Evolutionary conservation across 176 grass and related monocot species (phyloP).

Genomic region (Lolium multiflorum): DNA sequence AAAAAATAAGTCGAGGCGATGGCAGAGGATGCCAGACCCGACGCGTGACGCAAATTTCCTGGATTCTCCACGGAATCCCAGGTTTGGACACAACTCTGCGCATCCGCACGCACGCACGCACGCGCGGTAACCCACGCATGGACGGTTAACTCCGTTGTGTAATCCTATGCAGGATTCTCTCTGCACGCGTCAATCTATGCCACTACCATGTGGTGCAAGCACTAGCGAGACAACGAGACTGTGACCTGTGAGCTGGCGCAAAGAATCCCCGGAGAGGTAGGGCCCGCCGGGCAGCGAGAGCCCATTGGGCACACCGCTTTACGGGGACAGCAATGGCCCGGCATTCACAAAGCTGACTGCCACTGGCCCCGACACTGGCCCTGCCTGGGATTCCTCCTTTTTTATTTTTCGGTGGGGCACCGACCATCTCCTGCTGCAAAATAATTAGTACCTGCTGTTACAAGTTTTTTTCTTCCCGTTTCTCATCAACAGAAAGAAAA

Average conservation of each 20-base stretch:
- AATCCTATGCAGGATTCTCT: conserved; percentile 16
- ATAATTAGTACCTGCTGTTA: background rate
- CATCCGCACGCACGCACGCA: background rate
- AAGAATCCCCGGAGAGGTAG: rapidly evolving
- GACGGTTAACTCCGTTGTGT: conserved; percentile 50
- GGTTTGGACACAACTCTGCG: background rate
- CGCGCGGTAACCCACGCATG: conserved; percentile 24
- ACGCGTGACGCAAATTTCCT: conserved; percentile 20
- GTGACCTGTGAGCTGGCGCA: background rate
- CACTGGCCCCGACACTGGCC: background rate
- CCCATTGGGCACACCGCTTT: conserved; percentile 9
- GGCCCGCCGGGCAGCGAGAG: background rate
- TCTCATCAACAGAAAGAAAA: no score
- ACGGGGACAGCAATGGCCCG: conserved; percentile 46
- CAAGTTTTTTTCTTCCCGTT: no score
- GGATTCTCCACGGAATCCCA: conserved; percentile 28
- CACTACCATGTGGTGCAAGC: no score
- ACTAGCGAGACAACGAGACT: no score
- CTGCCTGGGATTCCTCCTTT: conserved; percentile 6
- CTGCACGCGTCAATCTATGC: no score
- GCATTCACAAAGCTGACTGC: conserved; percentile 52
- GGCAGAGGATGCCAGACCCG: conserved; percentile 14
- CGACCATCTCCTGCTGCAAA: background rate
- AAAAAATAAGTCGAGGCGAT: background rate
- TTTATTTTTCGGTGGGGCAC: background rate